These are phyloP conservation scores for Drechslera avenae DNA, from an alignment of 2,329 filamentous ascomycete genomes.

Conservation along the genomic window DNA sequence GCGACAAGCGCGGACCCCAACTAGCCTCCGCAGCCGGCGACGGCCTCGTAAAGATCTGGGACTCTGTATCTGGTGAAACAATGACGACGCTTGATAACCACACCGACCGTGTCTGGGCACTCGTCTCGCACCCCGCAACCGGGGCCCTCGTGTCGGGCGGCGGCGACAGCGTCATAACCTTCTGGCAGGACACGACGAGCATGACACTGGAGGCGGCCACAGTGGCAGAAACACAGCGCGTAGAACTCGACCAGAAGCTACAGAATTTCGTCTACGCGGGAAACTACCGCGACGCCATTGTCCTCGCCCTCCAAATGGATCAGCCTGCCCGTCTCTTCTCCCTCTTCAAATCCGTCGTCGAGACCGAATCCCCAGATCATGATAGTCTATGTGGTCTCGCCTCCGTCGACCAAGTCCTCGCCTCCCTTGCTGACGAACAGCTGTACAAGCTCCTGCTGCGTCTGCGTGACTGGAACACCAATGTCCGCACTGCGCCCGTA, in stretches of 20 bases:
- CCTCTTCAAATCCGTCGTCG: conserved; percentile 81
- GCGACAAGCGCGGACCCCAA: conserved; percentile 65
- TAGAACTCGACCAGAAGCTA: conserved; percentile 93
- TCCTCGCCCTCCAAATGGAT: conserved; percentile 88
- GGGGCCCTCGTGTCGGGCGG: conserved; percentile 86
- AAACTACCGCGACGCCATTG: conserved; percentile 91
- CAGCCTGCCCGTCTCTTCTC: conserved; percentile 86
- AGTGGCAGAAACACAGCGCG: conserved; percentile 74
- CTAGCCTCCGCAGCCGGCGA: conserved; percentile 90
- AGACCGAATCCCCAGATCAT: conserved; percentile 63
- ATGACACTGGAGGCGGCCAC: conserved; percentile 77
- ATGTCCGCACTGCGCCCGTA: conserved; percentile 81
- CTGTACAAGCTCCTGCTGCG: conserved; percentile 81
- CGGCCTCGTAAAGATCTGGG: conserved; percentile 96
- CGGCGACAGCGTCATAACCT: conserved; percentile 89
- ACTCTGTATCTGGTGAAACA: conserved; percentile 80
- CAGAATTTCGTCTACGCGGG: conserved; percentile 89
- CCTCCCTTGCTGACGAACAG: conserved; percentile 80
- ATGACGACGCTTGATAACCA: conserved; percentile 95
- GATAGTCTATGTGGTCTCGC: conserved; percentile 68
- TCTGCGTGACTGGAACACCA: conserved; percentile 96
- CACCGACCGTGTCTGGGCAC: conserved; percentile 91
- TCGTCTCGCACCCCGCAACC: conserved; percentile 68
- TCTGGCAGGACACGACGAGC: conserved; percentile 91
- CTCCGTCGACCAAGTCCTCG: conserved; percentile 81